Base-by-base conservation (phyloP, 2,329 filamentous ascomycete species). In the Penicillium oxalicum region DNA sequence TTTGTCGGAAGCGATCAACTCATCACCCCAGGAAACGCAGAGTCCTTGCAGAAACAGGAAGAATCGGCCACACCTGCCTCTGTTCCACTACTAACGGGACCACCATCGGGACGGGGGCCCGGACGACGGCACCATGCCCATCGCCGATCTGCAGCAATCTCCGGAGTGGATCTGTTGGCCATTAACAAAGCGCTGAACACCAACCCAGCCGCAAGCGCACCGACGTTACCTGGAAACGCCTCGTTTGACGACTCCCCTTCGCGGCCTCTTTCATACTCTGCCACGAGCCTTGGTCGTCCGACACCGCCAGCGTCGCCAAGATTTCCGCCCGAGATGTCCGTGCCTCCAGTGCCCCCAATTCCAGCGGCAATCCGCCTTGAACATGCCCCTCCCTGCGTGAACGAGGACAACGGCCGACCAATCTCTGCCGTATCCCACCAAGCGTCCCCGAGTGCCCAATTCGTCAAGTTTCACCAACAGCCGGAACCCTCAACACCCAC, bases 351-450 rank as follows among this genome's bases (percentile, higher is more conserved):
- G 27, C 51, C 51, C 41, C 49, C 49, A 0, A 47, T 57, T 27
- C 57, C 57, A 24, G 45, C 53, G 28, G 40, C 47, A 5, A 55
- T 60, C 40, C 50, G 52, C 12, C 35, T 51, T 24, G 48, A 58
- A 37, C 49, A 47, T 4, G 45, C 51, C 26, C 40, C 50, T 3
- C 48, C 27, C 18, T 47, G 48, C 26, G 53, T 59, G 18, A 49
- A 58, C 47, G 35, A 56, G 40, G 46, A 87, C 54, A 91, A 91
- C 58, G 86, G 86, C 4, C 81, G 88, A 9, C 90, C 91, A 0
- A 71, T 94, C 13, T 95, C 91, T 2, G 75, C 91, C 18, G 83
- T 94, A 11, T 95, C 89, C 1, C 91, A 84, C 18, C 89, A 93
- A 64, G 89, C 88, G 0, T 85, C 88, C 40, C 90, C 84, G 62